Conservation (phyloP, 2,329 filamentous ascomycete genomes). For the Bretziella fagacearum region DNA sequence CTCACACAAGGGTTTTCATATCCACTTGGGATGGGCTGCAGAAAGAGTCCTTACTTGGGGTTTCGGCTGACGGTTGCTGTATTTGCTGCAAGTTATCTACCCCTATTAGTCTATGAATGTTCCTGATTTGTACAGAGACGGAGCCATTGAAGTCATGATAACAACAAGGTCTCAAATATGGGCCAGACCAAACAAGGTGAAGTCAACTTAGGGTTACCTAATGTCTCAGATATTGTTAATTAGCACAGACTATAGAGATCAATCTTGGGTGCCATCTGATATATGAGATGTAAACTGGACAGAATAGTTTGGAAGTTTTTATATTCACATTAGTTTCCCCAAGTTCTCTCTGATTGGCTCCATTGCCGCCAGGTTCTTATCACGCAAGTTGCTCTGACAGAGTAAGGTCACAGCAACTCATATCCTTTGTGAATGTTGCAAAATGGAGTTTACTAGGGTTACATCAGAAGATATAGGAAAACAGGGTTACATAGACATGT, state of each 20-base stretch:
- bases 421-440: not conserved
- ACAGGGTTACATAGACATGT: not conserved
- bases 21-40: constrained; percentile 2
- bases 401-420: not conserved
- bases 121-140: not conserved
- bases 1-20: not conserved
- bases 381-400: not conserved
- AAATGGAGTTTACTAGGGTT: not conserved
- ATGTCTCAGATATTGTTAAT: too few relatives aligned
- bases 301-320: too few relatives aligned
- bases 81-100: constrained; percentile 5
- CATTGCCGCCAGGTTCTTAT: not conserved
- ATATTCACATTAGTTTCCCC: too few relatives aligned
- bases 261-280: too few relatives aligned
- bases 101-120: constrained; percentile 3
- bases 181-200: too few relatives aligned
- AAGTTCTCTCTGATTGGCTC: not conserved
- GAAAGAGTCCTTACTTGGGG: not conserved
- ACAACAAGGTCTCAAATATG: too few relatives aligned
- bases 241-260: too few relatives aligned
- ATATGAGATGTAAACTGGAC: too few relatives aligned
- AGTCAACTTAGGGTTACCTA: too few relatives aligned
- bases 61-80: not conserved
- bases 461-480: not conserved
- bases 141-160: not conserved